Evolutionary conservation across 2,329 filamentous ascomycete species (phyloP), one percentile per base, ranked within the genome.

Genomic region (Curvularia lunata): DNA sequence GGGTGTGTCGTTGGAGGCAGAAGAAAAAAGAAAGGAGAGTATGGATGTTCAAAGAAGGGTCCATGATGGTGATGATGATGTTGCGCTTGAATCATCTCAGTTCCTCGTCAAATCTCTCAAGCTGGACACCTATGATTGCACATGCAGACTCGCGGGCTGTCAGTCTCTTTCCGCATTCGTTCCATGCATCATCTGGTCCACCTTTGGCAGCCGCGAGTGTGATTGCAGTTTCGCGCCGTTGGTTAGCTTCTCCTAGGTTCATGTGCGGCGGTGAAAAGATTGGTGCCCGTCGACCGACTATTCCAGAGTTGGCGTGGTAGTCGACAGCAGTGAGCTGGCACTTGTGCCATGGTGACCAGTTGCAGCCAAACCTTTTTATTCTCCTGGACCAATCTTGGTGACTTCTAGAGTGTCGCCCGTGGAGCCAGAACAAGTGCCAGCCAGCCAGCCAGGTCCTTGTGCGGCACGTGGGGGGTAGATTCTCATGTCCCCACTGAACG

Each of bases 161-260:
- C 32, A 67, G 18, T 38, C 19, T 18, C 61, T n/a, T 56, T 30
- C 41, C 69, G n/a, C 16, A 63, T 58, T 45, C 62, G 54, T 23
- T 23, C 19, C 18, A 10, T 58, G 40, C 4, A 64, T 68, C 27
- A 71, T 62, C 23, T 68, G 56, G 42, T 67, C 71, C 5, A 70
- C 63, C 1, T 70, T 62, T 10, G 64, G 67, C 9, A 73, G 48
- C 1, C 68, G 6, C 37, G 10, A 5, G 21, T 41, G 10, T 23
- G 19, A 23, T 41, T 41, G 19, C 40, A 41, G 40, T 23, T 23
- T 41, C 40, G 40, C 40, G 40, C 40, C 19, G 10, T n/a, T 21
- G 5, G 13, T 23, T 41, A 41, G 40, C 21, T 41, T 13, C 40
- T 23, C 12, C 32, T 41, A 41, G 40, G 13, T 19, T 6, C 10